phyloP scores from a whole-genome alignment of 495 filamentous ascomycete genomes.

The Aspergillus panamensis region DNA sequence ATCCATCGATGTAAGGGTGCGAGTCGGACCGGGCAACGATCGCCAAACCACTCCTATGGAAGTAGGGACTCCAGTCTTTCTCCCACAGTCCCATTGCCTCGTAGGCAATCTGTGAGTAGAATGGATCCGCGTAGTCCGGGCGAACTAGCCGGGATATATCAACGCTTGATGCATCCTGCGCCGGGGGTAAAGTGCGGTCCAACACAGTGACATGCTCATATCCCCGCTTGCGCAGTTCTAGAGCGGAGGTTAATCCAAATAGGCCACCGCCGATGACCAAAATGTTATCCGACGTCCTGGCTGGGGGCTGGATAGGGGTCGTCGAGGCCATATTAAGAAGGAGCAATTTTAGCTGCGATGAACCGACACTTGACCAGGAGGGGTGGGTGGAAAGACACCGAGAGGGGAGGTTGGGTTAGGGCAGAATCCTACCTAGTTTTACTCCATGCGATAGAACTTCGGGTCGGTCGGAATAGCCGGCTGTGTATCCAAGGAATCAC shows the following conservation, averaged over 20 bases:
- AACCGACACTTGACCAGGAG: no score
- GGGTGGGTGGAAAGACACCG: no score
- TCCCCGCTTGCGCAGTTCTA: constrained; percentile 12
- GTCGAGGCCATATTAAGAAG: no score
- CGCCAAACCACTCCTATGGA: constrained; percentile 2
- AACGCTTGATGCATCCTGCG: constrained; percentile 13
- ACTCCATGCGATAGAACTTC: no score
- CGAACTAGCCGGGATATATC: constrained; percentile 19
- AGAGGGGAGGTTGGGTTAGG: no score
- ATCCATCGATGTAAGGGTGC: constrained; percentile 5
- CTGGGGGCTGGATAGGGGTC: no score
- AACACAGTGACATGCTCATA: constrained; percentile 13
- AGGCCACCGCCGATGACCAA: constrained; percentile 8
- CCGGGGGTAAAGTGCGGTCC: constrained; percentile 14
- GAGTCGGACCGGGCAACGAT: background rate
- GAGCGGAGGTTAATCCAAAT: constrained; percentile 16
- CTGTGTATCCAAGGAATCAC: no score
- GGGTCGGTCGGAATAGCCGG: no score
- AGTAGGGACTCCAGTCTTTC: constrained; percentile 3
- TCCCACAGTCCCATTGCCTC: constrained; percentile 10
- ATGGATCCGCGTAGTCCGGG: constrained; percentile 15
- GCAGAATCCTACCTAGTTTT: no score
- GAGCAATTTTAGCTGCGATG: no score
- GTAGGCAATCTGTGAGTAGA: constrained; percentile 9
- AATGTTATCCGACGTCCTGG: no score